phyloP scores from a whole-genome alignment of 148 eudicot species.

The Nepenthes gracilis region DNA sequence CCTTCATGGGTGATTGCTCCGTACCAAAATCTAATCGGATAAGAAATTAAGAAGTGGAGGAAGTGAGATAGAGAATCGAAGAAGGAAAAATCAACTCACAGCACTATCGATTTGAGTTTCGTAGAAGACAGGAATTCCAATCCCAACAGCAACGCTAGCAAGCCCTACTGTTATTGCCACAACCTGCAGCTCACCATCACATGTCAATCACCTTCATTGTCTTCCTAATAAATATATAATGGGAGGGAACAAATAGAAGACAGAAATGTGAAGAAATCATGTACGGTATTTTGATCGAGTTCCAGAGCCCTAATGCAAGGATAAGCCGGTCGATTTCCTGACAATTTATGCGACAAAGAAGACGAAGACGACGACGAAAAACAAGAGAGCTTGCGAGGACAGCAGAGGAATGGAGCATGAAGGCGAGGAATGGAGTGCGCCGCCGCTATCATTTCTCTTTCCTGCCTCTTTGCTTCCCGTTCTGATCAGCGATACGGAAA shows the following conservation, averaged over 20 bases:
- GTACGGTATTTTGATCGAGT: slow-evolving; percentile 78
- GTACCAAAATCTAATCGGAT: too few relatives aligned
- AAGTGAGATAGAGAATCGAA: not conserved
- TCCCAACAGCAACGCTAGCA: slow-evolving; percentile 76
- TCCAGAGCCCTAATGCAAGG: slow-evolving; percentile 57
- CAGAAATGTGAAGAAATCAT: not conserved
- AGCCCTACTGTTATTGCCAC: slow-evolving; percentile 82
- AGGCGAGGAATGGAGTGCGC: slow-evolving; percentile 15
- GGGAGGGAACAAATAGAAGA: not conserved
- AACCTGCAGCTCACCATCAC: slow-evolving; percentile 26
- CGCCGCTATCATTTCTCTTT: not conserved
- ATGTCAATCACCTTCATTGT: not conserved
- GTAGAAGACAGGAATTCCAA: slow-evolving; percentile 85
- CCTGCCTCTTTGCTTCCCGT: too few relatives aligned
- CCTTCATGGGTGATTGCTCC: not conserved
- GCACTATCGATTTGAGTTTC: slow-evolving; percentile 92
- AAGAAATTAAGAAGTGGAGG: not conserved
- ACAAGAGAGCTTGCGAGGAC: slow-evolving; percentile 27
- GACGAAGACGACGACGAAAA: slow-evolving; percentile 15
- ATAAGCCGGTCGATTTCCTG: slow-evolving; percentile 29
- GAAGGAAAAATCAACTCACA: slow-evolving; percentile 23
- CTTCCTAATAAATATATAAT: not conserved
- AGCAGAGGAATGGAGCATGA: slow-evolving; percentile 40
- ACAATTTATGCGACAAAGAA: slow-evolving; percentile 16
- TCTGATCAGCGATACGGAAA: too few relatives aligned